Conservation (phyloP, 768 basidiomycete genomes). For the Tephrocybe sp. region DNA sequence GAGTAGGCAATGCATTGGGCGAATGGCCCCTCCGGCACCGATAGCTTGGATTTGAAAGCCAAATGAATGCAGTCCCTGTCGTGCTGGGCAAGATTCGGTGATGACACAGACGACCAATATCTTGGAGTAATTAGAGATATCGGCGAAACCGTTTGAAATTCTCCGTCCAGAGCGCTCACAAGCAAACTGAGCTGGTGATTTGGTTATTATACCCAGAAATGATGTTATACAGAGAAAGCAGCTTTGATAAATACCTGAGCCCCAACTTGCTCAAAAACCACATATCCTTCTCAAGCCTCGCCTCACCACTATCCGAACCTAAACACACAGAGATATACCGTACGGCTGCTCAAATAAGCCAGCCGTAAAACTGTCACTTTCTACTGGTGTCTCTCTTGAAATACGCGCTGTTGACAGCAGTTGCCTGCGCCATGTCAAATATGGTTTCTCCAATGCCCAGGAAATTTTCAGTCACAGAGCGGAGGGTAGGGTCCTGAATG, state of each 20-base stretch:
- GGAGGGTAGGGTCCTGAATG: slow-evolving; percentile 76
- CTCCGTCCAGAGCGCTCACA: too few relatives aligned
- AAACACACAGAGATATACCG: neutral
- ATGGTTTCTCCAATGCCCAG: slow-evolving; percentile 85
- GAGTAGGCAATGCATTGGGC: too few relatives aligned
- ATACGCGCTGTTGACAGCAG: slow-evolving; percentile 83
- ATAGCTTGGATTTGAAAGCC: too few relatives aligned
- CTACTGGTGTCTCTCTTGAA: slow-evolving; percentile 58
- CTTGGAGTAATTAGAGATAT: too few relatives aligned
- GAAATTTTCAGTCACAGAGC: slow-evolving; percentile 76
- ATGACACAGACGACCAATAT: too few relatives aligned
- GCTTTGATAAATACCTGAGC: slow-evolving; percentile 15
- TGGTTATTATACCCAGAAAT: slow-evolving; percentile 7
- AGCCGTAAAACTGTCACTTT: slow-evolving; percentile 26
- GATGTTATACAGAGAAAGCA: slow-evolving; percentile 11
- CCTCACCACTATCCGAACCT: neutral
- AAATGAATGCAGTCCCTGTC: too few relatives aligned
- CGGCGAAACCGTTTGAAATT: too few relatives aligned
- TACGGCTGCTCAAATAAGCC: slow-evolving; percentile 10
- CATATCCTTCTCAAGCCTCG: neutral
- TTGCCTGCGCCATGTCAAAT: slow-evolving; percentile 81
- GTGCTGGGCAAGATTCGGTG: too few relatives aligned
- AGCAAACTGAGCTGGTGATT: neutral
- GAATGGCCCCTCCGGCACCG: too few relatives aligned
- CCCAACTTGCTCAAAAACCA: neutral